Conservation (phyloP, 805 yeast genomes). For the Metschnikowia kofuensis region DNA sequence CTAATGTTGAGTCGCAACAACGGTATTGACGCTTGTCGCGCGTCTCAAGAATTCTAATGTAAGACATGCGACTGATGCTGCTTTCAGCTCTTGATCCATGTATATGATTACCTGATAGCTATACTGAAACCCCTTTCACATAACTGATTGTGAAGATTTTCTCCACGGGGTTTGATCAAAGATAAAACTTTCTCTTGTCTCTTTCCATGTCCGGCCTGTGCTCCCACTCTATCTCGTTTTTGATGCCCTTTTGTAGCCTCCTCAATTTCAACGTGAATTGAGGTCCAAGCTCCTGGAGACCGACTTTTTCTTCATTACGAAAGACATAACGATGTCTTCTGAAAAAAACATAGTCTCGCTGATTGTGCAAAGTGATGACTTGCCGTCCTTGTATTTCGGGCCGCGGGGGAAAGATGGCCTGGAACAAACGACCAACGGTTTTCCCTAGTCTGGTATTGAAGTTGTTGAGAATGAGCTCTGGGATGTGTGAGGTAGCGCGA, state of each 20-base stretch:
- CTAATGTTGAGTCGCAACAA: too few species aligned
- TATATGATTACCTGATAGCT: too few species aligned
- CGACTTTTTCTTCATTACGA: slow-evolving; percentile 86
- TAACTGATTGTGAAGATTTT: too few species aligned
- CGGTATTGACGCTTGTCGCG: too few species aligned
- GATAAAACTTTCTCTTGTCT: slow-evolving; percentile 87
- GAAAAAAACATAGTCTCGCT: slow-evolving; percentile 92
- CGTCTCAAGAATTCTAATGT: too few species aligned
- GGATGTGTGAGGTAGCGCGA: slow-evolving; percentile 82
- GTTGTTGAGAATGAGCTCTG: slow-evolving; percentile 89
- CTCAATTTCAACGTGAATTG: slow-evolving; percentile 89
- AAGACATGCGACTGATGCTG: too few species aligned
- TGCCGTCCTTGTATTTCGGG: slow-evolving; percentile 97
- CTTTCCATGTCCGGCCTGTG: slow-evolving; percentile 95
- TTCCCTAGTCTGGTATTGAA: slow-evolving; percentile 90
- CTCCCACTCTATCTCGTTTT: slow-evolving; percentile 94
- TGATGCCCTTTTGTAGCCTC: slow-evolving; percentile 86
- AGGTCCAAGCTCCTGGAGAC: slow-evolving; percentile 94
- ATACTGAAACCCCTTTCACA: too few species aligned
- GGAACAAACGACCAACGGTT: slow-evolving; percentile 90
- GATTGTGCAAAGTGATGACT: slow-evolving; percentile 93
- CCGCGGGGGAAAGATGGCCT: slow-evolving; percentile 83
- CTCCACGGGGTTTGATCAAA: slow-evolving; percentile 35
- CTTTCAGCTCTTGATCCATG: too few species aligned
- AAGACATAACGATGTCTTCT: slow-evolving; percentile 92